Conservation (phyloP, 495 filamentous ascomycete species). For the Thermochaetoides thermophila region DNA sequence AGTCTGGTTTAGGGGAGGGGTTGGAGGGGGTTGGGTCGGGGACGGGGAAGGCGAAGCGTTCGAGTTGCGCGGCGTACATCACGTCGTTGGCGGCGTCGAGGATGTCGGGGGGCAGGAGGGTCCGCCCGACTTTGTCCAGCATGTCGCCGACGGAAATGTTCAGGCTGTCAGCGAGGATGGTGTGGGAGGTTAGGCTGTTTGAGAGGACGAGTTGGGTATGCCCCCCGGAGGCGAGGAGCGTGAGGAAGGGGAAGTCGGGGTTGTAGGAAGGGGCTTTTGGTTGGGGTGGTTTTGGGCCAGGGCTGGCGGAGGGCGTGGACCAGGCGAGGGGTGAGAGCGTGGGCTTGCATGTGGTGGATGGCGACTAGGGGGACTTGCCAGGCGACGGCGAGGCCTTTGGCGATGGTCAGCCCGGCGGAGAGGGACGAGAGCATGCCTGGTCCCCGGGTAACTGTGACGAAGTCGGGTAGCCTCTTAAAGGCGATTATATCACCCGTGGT, state of each 20-base stretch:
- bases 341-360: conserved; percentile 95
- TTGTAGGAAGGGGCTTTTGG: conserved; percentile 4
- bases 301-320: conserved; percentile 40
- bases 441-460: conserved; percentile 74
- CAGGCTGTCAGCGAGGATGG: conserved; percentile 48
- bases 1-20: too few species aligned
- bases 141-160: conserved; percentile 76
- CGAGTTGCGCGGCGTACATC: conserved; percentile 67
- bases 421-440: conserved; percentile 75
- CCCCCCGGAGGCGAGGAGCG: conserved; percentile 81
- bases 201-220: conserved; percentile 80
- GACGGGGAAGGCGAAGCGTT: conserved; percentile 61
- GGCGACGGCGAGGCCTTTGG: conserved; percentile 74
- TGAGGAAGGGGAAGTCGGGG: conserved; percentile 66
- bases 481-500: not conserved
- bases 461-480: conserved; percentile 47
- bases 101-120: conserved; percentile 43
- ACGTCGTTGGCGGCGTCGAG: conserved; percentile 31
- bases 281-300: conserved; percentile 1
- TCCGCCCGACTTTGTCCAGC: conserved; percentile 72
- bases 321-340: conserved; percentile 78
- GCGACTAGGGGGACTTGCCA: conserved; percentile 71
- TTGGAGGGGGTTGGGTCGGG: conserved; percentile 3
- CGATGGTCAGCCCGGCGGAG: conserved; percentile 61
- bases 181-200: conserved; percentile 44